Conservation (phyloP, 768 basidiomycete genomes). For the Boletus insuetus region DNA sequence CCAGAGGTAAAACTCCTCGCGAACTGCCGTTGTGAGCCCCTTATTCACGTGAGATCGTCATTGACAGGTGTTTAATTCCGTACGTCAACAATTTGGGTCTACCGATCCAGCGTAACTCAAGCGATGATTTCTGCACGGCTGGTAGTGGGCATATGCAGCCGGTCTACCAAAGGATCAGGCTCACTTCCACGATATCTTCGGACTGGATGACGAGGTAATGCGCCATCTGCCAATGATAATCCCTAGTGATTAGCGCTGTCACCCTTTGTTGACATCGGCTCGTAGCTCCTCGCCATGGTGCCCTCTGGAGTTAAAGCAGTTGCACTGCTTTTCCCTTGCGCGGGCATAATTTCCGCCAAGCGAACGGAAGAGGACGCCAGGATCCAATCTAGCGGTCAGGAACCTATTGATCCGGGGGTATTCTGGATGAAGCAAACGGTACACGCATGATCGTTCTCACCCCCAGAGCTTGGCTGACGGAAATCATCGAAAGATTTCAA, state of each 20-base stretch:
- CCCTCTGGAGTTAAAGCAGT: conserved; percentile 78
- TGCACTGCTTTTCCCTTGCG: conserved; percentile 79
- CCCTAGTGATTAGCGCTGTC: not conserved
- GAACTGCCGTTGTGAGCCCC: not conserved
- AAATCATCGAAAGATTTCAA: conserved; percentile 52
- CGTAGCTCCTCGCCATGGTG: conserved; percentile 67
- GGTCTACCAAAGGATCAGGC: conserved; percentile 52
- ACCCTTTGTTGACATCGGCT: not conserved
- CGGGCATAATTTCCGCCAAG: conserved; percentile 46
- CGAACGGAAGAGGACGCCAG: conserved; percentile 58
- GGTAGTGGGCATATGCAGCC: conserved; percentile 70
- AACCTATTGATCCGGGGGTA: conserved; percentile 57
- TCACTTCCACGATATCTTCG: conserved; percentile 69
- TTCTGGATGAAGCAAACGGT: conserved; percentile 94
- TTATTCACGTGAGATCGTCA: not conserved
- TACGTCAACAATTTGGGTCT: conserved; percentile 9
- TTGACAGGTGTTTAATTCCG: conserved; percentile 31
- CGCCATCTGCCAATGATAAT: not conserved
- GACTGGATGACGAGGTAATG: conserved; percentile 62
- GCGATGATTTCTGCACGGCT: not conserved
- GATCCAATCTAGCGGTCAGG: conserved; percentile 46
- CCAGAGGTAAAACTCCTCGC: conserved; percentile 41
- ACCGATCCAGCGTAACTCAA: conserved; percentile 1
- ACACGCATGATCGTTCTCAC: conserved; percentile 12
- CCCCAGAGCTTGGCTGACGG: not conserved